Base-by-base conservation (phyloP, 257 asterid species). In the Ajuga chamaepitys region DNA sequence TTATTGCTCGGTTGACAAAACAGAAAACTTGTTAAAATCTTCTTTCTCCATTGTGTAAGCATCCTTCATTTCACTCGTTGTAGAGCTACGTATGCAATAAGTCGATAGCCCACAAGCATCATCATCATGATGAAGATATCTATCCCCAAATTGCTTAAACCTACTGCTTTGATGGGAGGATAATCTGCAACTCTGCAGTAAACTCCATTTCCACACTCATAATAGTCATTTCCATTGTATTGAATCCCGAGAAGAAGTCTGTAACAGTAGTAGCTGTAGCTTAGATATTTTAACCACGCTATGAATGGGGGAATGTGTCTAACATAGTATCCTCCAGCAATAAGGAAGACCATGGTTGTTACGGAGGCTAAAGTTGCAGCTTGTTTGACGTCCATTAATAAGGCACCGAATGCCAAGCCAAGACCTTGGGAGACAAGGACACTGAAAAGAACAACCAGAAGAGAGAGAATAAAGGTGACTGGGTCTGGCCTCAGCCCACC, bases 311-410 rank as follows among this genome's bases (percentile, higher is more conserved):
- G 99, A 7, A 94, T 94, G n/a, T 84, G 95, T 68, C 95, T 83
- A 32, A 94, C 85, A 16, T 88, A 94, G 81, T 90, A 94, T 6
- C 99, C 99, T 47, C 99, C 99, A 3, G 96, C 99, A 61, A 88
- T 86, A 13, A 94, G 92, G 81, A 94, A 94, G 25, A 79, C 96
- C 70, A 94, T 69, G 11, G 96, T 88, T 60, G 95, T 90, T 5
- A 94, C 99, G 2, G 99, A 94, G 53, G 97, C 95, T 75, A 94
- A 72, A 13, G 99, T 94, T 1, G 99, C 88, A 9, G 97, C 99
- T 73, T 94, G 87, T 65, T 94, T 94, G 26, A 88, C 97, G 32
- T 94, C 97, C 97, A 94, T 94, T n/a, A 94, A 86, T 56, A 94
- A 61, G 32, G 99, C 99, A 0, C 99, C 99, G 35, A 86, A 86